These are phyloP conservation scores for Hanseniaspora clermontiae DNA, from an alignment of 805 yeast species.

Conservation along the genomic window DNA sequence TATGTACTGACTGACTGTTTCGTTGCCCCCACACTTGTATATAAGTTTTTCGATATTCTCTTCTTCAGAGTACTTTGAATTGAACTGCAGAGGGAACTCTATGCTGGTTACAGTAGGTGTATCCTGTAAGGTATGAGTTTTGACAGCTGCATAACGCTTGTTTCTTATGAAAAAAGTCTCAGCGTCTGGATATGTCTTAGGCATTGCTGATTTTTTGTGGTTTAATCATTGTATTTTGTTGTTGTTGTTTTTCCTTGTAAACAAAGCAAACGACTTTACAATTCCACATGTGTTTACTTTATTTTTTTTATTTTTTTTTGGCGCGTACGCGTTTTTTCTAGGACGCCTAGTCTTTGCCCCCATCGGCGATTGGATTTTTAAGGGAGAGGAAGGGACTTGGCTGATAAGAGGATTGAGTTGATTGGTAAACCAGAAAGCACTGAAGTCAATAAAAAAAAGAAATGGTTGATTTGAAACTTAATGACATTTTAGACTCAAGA, in stretches of 20 bases:
- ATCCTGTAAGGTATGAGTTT: constrained; percentile 45
- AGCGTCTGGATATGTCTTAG: neutral
- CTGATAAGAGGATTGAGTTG: no score
- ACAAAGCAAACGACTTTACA: no score
- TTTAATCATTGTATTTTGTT: neutral
- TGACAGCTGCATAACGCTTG: constrained; percentile 27
- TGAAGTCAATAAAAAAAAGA: no score
- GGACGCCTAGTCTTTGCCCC: no score
- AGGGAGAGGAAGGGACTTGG: no score
- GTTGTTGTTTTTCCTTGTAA: no score
- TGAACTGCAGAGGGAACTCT: constrained; percentile 54
- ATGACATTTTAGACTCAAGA: neutral
- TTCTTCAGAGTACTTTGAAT: constrained; percentile 31
- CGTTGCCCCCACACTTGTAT: constrained; percentile 51
- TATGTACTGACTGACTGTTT: neutral
- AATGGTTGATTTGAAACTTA: neutral
- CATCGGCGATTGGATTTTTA: no score
- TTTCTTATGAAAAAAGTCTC: constrained; percentile 4
- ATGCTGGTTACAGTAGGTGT: constrained; percentile 62
- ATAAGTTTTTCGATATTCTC: constrained; percentile 50
- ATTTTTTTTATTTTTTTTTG: no score
- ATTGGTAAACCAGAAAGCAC: no score
- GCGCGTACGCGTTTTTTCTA: no score
- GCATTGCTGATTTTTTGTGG: neutral
- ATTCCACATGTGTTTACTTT: neutral